Conservation (phyloP, 192 early-diverging fungal species). For the Umbelopsis vinacea region DNA sequence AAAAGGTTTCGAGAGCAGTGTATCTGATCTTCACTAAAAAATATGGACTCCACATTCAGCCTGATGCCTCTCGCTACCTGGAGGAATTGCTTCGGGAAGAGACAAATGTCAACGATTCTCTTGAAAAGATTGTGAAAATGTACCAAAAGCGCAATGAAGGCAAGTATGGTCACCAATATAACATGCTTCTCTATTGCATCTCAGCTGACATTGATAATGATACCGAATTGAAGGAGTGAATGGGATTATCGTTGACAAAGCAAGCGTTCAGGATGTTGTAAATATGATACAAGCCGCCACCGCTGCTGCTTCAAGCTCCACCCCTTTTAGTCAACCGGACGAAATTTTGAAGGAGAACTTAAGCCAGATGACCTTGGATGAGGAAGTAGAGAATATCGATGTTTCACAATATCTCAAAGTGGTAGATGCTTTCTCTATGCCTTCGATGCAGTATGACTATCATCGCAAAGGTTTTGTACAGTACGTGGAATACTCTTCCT, state of each 20-base stretch:
- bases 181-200: not conserved
- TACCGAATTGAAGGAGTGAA: slow-evolving; percentile 25
- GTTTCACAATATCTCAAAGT: slow-evolving; percentile 64
- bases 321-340: slow-evolving; percentile 3
- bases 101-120: slow-evolving; percentile 55
- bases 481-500: slow-evolving; percentile 29
- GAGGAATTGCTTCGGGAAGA: slow-evolving; percentile 57
- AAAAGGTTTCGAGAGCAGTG: slow-evolving; percentile 45
- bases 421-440: slow-evolving; percentile 76
- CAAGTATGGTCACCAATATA: slow-evolving; percentile 27
- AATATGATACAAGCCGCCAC: slow-evolving; percentile 49
- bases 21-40: slow-evolving; percentile 78
- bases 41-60: slow-evolving; percentile 76
- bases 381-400: slow-evolving; percentile 48
- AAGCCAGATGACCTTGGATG: slow-evolving; percentile 36
- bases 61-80: slow-evolving; percentile 72
- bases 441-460: slow-evolving; percentile 68
- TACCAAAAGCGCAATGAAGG: slow-evolving; percentile 74
- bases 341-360: slow-evolving; percentile 4
- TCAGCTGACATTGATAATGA: not conserved
- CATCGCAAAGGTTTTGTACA: slow-evolving; percentile 67
- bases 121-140: slow-evolving; percentile 71
- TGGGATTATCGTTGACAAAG: slow-evolving; percentile 42
- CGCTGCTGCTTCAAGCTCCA: slow-evolving; percentile 23
- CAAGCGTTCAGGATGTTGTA: slow-evolving; percentile 56